phyloP scores from a whole-genome alignment of 768 basidiomycete species.

The Sporobolomyces pararoseus region DNA sequence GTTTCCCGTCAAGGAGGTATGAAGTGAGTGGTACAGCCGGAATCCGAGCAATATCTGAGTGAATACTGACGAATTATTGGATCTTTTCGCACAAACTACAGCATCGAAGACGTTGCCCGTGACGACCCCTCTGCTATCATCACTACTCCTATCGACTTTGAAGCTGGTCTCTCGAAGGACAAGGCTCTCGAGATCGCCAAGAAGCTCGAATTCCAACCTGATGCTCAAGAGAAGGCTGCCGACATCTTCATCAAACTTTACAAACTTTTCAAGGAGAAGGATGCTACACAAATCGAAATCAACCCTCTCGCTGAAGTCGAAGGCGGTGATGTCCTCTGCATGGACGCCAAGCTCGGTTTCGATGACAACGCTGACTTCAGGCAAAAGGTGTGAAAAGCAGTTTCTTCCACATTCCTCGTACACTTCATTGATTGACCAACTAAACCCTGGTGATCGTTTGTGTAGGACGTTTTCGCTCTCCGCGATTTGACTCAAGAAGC shows the following conservation, averaged over 20 bases:
- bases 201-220: constrained; percentile 80
- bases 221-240: constrained; percentile 74
- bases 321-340: constrained; percentile 91
- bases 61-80: neutral
- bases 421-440: neutral
- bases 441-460: neutral
- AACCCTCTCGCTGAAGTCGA: constrained; percentile 91
- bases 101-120: constrained; percentile 95
- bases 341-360: constrained; percentile 99
- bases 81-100: neutral
- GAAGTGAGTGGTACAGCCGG: constrained; percentile 56
- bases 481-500: constrained; percentile 94
- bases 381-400: constrained; percentile 53
- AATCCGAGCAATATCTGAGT: neutral
- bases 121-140: constrained; percentile 93
- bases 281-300: constrained; percentile 98
- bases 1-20: constrained; percentile 93
- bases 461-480: constrained; percentile 71
- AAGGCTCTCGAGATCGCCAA: constrained; percentile 71
- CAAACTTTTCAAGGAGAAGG: constrained; percentile 96
- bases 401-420: neutral
- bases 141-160: constrained; percentile 82
- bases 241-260: constrained; percentile 91
- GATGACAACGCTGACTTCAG: constrained; percentile 99
- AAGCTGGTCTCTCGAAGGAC: constrained; percentile 68